Conservation (phyloP, 768 basidiomycete genomes). For the Hygrophorus pudorinus region DNA sequence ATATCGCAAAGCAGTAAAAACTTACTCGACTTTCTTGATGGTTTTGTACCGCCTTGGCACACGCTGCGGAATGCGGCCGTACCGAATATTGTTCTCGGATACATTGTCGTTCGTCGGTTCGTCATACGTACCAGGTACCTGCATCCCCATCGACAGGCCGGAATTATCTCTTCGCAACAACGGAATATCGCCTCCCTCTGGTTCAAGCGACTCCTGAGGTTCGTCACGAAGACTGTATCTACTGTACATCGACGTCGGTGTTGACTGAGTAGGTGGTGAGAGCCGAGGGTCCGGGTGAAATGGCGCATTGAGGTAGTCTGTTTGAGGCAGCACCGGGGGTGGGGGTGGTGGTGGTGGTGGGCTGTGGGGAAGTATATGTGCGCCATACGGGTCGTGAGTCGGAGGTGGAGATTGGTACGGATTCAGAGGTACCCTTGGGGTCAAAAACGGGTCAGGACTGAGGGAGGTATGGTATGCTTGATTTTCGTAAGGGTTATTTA, state of each 20-base stretch:
- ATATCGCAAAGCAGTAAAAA: conserved; percentile 10
- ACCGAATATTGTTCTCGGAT: conserved; percentile 57
- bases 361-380: not conserved
- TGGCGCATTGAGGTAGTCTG: conserved; percentile 1
- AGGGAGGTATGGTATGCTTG: conserved; percentile 6
- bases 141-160: conserved; percentile 13
- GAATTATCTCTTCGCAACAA: conserved; percentile 42
- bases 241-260: conserved; percentile 14
- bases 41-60: conserved; percentile 89
- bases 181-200: conserved; percentile 60
- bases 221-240: conserved; percentile 35
- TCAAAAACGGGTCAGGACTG: conserved; percentile 4
- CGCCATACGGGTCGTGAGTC: conserved; percentile 11
- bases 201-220: conserved; percentile 21
- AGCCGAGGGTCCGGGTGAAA: conserved; percentile 4
- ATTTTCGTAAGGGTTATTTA: conserved; percentile 18
- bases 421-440: conserved; percentile 7
- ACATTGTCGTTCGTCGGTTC: conserved; percentile 17
- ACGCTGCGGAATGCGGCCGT: conserved; percentile 85
- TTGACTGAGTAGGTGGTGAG: conserved; percentile 13
- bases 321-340: not conserved
- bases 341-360: conserved; percentile 5
- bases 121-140: conserved; percentile 35
- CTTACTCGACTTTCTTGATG: conserved; percentile 81
- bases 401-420: conserved; percentile 17